phyloP scores from a whole-genome alignment of 257 asterid genomes.

The Solanum dulcamara region DNA sequence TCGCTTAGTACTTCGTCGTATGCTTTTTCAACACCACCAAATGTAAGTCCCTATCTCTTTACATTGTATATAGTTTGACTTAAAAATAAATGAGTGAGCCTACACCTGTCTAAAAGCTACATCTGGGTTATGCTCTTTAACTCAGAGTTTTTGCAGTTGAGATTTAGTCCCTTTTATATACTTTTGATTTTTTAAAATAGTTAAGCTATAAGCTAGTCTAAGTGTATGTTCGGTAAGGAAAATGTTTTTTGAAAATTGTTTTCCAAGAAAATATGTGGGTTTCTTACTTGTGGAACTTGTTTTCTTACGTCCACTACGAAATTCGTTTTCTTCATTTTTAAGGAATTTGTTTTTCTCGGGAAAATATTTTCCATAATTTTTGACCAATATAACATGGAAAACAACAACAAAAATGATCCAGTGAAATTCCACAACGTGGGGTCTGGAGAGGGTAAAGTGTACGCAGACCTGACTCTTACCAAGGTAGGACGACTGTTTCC shows the following conservation, averaged over 20 bases:
- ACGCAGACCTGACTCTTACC: no score
- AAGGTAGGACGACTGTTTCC: no score
- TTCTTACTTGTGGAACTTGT: neutral
- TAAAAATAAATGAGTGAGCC: neutral
- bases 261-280: neutral
- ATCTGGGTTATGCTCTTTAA: neutral
- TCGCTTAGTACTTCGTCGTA: neutral
- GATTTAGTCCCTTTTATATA: neutral
- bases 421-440: no score
- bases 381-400: neutral
- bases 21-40: neutral
- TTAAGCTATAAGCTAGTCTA: neutral
- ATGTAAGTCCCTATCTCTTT: neutral
- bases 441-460: no score
- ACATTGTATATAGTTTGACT: neutral
- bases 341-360: neutral
- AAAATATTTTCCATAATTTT: neutral
- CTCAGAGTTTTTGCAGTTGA: neutral
- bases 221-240: neutral
- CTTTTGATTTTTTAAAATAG: neutral
- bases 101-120: neutral
- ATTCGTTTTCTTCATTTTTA: neutral
- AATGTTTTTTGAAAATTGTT: neutral
- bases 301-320: neutral
- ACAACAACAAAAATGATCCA: no score